phyloP scores from a whole-genome alignment of 2,329 filamentous ascomycete species.

The Sporothrix brasiliensis region DNA sequence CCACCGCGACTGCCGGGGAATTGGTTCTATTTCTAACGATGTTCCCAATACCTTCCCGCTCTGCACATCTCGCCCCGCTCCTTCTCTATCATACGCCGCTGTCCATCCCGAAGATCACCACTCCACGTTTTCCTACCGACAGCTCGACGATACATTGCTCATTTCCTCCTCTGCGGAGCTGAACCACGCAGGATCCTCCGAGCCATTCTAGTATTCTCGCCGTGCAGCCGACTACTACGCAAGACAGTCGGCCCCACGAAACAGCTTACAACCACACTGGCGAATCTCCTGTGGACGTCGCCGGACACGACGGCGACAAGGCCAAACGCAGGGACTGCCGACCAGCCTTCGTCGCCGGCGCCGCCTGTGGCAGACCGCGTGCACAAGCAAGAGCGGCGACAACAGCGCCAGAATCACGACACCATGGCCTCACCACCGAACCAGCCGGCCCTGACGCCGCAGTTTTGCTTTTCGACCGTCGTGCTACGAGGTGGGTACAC shows the following conservation, averaged over 20 bases:
- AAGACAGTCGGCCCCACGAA: not conserved
- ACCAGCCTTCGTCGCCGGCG: not conserved
- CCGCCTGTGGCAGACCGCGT: not conserved
- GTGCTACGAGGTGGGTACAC: slow-evolving; percentile 64
- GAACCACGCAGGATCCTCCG: no score
- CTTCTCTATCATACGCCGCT: not conserved
- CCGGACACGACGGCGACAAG: slow-evolving; percentile 25
- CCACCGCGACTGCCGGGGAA: not conserved
- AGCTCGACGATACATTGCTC: not conserved
- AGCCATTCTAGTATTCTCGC: no score
- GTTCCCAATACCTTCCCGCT: not conserved
- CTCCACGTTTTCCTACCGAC: not conserved
- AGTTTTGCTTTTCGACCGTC: slow-evolving; percentile 76
- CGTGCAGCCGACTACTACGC: not conserved
- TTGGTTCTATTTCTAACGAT: not conserved
- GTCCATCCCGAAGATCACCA: not conserved
- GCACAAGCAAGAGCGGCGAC: not conserved
- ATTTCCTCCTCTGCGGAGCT: not conserved
- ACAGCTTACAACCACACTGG: slow-evolving; percentile 26
- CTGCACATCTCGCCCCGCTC: not conserved
- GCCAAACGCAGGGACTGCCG: not conserved
- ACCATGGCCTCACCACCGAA: slow-evolving; percentile 38
- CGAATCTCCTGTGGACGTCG: slow-evolving; percentile 34
- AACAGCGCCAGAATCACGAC: slow-evolving; percentile 23
- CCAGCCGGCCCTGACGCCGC: slow-evolving; percentile 63